Conservation (phyloP, 78 protist species). For the Isochrysis galbana region DNA sequence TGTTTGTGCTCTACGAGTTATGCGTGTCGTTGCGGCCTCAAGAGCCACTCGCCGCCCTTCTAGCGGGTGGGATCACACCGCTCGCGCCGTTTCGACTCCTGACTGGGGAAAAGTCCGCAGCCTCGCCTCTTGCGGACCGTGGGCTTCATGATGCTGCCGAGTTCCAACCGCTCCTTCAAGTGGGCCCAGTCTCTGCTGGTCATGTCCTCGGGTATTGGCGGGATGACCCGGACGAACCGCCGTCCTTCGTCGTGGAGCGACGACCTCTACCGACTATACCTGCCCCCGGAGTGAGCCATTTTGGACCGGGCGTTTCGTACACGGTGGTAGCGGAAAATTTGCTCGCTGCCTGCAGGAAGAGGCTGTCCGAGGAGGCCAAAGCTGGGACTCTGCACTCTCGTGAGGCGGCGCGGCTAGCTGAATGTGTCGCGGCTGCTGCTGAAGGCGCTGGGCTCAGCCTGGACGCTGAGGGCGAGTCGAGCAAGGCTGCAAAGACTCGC, state of each 20-base stretch:
- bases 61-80: not conserved
- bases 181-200: not conserved
- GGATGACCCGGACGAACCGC: not conserved
- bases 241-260: not conserved
- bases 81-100: not conserved
- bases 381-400: no score
- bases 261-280: no score
- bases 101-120: not conserved
- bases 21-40: not conserved
- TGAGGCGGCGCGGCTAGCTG: no score
- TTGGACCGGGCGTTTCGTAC: no score
- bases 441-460: no score
- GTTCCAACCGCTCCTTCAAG: not conserved
- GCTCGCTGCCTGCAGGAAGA: no score
- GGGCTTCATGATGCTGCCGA: not conserved
- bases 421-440: no score
- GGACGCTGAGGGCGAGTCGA: no score
- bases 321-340: no score
- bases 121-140: not conserved
- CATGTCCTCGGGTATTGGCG: not conserved
- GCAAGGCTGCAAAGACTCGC: no score
- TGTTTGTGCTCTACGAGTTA: not conserved
- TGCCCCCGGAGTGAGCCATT: no score
- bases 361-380: no score
- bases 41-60: not conserved